Conservation (phyloP, 2,329 filamentous ascomycete genomes). For the Calonectria naviculata region DNA sequence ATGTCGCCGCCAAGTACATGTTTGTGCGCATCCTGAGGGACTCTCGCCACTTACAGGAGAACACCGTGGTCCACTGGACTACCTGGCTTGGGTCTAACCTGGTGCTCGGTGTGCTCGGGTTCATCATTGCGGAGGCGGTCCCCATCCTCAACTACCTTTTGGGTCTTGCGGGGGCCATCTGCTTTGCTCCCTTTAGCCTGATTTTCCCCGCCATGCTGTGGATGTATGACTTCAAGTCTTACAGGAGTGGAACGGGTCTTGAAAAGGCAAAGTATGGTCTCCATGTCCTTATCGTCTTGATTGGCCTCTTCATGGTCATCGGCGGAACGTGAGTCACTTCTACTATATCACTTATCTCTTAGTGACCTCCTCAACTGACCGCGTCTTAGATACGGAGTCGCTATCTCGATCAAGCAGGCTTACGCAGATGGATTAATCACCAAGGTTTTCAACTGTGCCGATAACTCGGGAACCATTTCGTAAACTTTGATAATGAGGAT, state of each 20-base stretch:
- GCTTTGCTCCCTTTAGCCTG: slow-evolving; percentile 44
- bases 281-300: slow-evolving; percentile 35
- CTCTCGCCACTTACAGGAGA: slow-evolving; percentile 40
- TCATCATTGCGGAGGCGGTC: slow-evolving; percentile 37
- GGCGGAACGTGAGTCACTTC: slow-evolving; percentile 40
- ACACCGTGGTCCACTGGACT: slow-evolving; percentile 40
- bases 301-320: slow-evolving; percentile 40
- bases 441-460: slow-evolving; percentile 40
- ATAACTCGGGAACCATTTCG: slow-evolving; percentile 37
- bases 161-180: slow-evolving; percentile 43
- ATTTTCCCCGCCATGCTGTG: slow-evolving; percentile 42
- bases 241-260: slow-evolving; percentile 25
- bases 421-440: slow-evolving; percentile 35
- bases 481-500: neutral
- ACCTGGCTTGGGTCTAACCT: slow-evolving; percentile 37
- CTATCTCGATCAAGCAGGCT: slow-evolving; percentile 37
- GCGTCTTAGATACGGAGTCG: slow-evolving; percentile 35
- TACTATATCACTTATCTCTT: neutral
- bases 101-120: slow-evolving; percentile 27
- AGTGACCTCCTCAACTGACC: neutral
- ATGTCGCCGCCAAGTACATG: slow-evolving; percentile 47
- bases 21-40: slow-evolving; percentile 42
- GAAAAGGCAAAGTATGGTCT: slow-evolving; percentile 34
- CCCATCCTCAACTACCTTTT: slow-evolving; percentile 47
- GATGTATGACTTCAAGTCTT: slow-evolving; percentile 36